Conservation (phyloP, 805 yeast genomes). For the Nematodospora valgi region DNA sequence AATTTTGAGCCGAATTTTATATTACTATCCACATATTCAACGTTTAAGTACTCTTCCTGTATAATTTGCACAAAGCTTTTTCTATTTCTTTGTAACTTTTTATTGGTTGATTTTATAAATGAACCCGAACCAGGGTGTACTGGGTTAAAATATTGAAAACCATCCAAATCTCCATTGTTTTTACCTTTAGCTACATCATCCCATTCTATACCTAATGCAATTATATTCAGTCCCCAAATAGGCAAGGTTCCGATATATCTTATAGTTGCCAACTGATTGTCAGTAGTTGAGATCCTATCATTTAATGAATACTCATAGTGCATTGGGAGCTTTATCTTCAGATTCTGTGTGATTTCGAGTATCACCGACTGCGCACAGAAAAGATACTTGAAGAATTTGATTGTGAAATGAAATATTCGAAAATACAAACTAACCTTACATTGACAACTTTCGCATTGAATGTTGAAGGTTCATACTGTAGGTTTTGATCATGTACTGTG, state of each 20-base stretch:
- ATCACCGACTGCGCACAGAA: too few relatives aligned
- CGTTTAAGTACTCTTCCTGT: constrained; percentile 19
- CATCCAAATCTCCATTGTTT: constrained; percentile 60
- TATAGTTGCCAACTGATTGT: constrained; percentile 60
- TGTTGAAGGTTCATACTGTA: too few relatives aligned
- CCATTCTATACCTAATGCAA: constrained; percentile 84
- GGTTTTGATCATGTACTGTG: too few relatives aligned
- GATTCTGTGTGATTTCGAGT: too few relatives aligned
- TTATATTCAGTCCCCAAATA: constrained; percentile 51
- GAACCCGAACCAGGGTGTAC: constrained; percentile 51
- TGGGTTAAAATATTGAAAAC: constrained; percentile 50
- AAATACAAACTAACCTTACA: too few relatives aligned
- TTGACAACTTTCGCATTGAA: too few relatives aligned
- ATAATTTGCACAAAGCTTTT: constrained; percentile 48
- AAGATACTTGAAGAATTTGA: too few relatives aligned
- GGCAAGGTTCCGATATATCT: constrained; percentile 58
- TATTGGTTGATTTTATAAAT: constrained; percentile 50
- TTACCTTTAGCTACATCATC: constrained; percentile 69
- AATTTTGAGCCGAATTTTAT: constrained; percentile 53
- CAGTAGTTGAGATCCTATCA: constrained; percentile 25
- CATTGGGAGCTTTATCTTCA: too few relatives aligned
- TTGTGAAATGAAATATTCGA: too few relatives aligned
- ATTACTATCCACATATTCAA: constrained; percentile 23
- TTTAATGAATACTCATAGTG: constrained; percentile 8
- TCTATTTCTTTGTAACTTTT: constrained; percentile 23